Evolutionary conservation across 164 flowering plant genomes (phyloP), one percentile per base, ranked within the genome.

Genomic region (Aristolochia fimbriata): DNA sequence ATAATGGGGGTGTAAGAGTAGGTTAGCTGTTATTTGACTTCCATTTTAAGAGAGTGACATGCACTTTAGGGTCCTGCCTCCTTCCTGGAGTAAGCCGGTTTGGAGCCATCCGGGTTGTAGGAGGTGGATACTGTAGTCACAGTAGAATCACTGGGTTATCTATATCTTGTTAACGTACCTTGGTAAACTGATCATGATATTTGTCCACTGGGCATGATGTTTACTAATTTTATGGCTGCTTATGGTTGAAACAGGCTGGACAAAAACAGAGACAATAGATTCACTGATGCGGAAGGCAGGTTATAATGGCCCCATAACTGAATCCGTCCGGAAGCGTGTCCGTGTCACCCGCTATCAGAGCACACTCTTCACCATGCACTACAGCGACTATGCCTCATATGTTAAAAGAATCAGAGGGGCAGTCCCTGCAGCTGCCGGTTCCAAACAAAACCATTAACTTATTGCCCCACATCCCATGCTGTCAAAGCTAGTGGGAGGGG

Each of bases 211-310:
- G 43, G 43, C 43, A 37, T 3, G 43, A 37, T 37, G 43, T 37
- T 37, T 37, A 37, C 43, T 49, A 20, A 20, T 49, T 49, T 6
- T 49, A 17, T 49, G 52, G 52, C 22, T 49, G 47, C 21, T 14
- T 52, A 16, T 52, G 50, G 50, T 55, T 8, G 13, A 15, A 52
- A 19, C 73, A 81, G 88, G 96, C 43, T 94, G 99, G 99, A 83
- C 95, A 25, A 82, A 74, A 66, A 67, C 41, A 15, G 95, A 90
- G 83, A 83, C 99, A 31, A 85, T 91, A 22, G 88, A 91, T 71
- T 90, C 99, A 0, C 70, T 94, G 64, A 83, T 90, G 77, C 80
- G 89, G n/a, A 94, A 94, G 74, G 91, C 99, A 0, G 99, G 95
- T 30, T 88, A 77, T 62, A 78, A 73, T 64, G 95, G 96, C 48